These are phyloP conservation scores for Collybia nuda DNA, from an alignment of 768 basidiomycete genomes.

Conservation along the genomic window DNA sequence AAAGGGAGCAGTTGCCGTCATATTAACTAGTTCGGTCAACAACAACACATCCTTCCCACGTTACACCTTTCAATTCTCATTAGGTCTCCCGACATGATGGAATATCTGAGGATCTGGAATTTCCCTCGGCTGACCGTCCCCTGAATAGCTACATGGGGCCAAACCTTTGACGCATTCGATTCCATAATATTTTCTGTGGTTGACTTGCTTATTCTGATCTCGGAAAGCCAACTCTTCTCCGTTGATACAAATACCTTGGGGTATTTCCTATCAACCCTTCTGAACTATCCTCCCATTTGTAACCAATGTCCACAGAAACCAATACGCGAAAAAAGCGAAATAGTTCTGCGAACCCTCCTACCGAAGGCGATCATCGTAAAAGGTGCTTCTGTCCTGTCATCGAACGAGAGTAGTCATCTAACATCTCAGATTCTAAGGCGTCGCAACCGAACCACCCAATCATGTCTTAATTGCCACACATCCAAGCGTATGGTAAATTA, in stretches of 20 bases:
- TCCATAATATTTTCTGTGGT: slow-evolving; percentile 13
- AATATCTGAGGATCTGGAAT: slow-evolving; percentile 13
- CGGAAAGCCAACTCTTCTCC: slow-evolving; percentile 19
- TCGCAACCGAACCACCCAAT: slow-evolving; percentile 73
- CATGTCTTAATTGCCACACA: slow-evolving; percentile 71
- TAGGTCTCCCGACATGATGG: slow-evolving; percentile 22
- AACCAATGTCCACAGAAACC: slow-evolving; percentile 29
- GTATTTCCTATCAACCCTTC: slow-evolving; percentile 10
- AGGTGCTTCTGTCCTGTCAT: slow-evolving; percentile 22
- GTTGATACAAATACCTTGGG: slow-evolving; percentile 24
- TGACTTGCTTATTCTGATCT: slow-evolving; percentile 18
- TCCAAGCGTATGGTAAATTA: slow-evolving; percentile 70
- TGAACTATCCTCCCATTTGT: slow-evolving; percentile 12
- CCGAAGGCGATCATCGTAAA: slow-evolving; percentile 56
- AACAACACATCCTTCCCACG: slow-evolving; percentile 12
- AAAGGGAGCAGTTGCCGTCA: slow-evolving; percentile 2
- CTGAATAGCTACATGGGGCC: slow-evolving; percentile 19
- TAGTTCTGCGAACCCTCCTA: slow-evolving; percentile 26
- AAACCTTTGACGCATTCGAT: slow-evolving; percentile 20
- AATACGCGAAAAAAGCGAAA: slow-evolving; percentile 26
- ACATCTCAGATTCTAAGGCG: slow-evolving; percentile 30
- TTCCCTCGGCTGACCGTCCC: slow-evolving; percentile 27
- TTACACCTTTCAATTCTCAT: slow-evolving; percentile 19
- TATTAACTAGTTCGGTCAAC: slow-evolving; percentile 9
- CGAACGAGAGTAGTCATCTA: not conserved